Base-by-base conservation (phyloP, 2,329 filamentous ascomycete species). In the Colletotrichum nymphaeae region DNA sequence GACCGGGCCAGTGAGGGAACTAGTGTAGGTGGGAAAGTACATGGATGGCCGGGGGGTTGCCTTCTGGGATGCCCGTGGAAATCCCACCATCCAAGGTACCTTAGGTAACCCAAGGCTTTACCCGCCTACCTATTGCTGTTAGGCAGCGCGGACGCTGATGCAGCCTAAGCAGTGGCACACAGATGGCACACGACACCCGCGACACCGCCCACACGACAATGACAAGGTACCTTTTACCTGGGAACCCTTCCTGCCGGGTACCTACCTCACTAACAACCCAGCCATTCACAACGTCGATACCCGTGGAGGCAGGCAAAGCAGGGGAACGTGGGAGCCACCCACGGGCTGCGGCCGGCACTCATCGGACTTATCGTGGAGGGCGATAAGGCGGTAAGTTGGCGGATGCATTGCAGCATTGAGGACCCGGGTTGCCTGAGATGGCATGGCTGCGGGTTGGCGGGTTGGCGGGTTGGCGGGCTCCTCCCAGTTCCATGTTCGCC, bases 141-240 rank as follows among this genome's bases (percentile, higher is more conserved):
- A 74, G 68, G 72, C 72, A 74, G 63, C 72, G 63, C 63, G 52
- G 68, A 42, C 52, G 68, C 58, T 63, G 58, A 63, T 68, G 72
- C 68, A 63, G 72, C 72, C 62, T 63, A 46, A 62, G 58, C 57
- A 66, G 60, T 58, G 46, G 35, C 67, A 69, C 28, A 12, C 42
- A 55, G 57, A 24, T 42, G 32, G 67, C 70, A 58, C 70, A 73
- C 70, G 59, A 62, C 70, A 72, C 69, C 55, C 52, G 63, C 60
- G 68, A 53, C 52, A 53, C 22, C 52, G 52, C 52, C 52, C 52
- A 28, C 59, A 46, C 59, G 55, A 60, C 70, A 58, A 42, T 49
- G 35, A 19, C 19, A 46, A 46, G 42, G 42, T n/a, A 46, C 22
- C 7, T 42, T 24, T 37, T 46, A 28, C 49, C 30, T 16, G 28